phyloP scores from a whole-genome alignment of 2,329 filamentous ascomycete species.

The Ophiosphaerella herpotricha region DNA sequence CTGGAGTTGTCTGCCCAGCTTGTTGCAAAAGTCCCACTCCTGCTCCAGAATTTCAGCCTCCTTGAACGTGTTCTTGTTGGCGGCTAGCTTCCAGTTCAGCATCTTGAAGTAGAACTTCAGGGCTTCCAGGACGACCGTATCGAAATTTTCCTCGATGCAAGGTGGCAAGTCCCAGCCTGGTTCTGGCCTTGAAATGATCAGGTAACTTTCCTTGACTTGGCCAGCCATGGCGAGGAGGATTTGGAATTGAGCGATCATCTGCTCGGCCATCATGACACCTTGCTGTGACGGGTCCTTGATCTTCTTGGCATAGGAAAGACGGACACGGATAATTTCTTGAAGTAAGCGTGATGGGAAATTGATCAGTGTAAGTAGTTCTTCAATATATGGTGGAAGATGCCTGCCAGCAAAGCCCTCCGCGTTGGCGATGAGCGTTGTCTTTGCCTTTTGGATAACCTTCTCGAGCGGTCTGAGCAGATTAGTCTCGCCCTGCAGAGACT shows the following conservation, averaged over 20 bases:
- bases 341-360: constrained; percentile 96
- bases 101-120: constrained; percentile 99
- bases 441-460: constrained; percentile 88
- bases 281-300: constrained; percentile 95
- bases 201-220: constrained; percentile 87
- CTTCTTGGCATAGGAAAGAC: constrained; percentile 87
- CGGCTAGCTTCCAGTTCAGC: constrained; percentile 95
- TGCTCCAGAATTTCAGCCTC: constrained; percentile 96
- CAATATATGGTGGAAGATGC: constrained; percentile 93
- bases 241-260: constrained; percentile 97
- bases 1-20: constrained; percentile 87
- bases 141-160: constrained; percentile 96
- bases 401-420: constrained; percentile 82
- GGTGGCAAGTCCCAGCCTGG: constrained; percentile 94
- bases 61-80: constrained; percentile 99
- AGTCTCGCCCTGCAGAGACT: constrained; percentile 81
- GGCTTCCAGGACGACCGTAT: constrained; percentile 86
- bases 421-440: constrained; percentile 86
- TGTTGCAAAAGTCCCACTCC: constrained; percentile 97
- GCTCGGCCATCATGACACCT: constrained; percentile 91
- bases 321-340: constrained; percentile 92
- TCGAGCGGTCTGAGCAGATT: constrained; percentile 87
- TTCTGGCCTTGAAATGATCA: constrained; percentile 80
- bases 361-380: constrained; percentile 92
- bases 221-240: constrained; percentile 90